Base-by-base conservation (phyloP, 257 asterid genomes). In the Primulina tabacum region DNA sequence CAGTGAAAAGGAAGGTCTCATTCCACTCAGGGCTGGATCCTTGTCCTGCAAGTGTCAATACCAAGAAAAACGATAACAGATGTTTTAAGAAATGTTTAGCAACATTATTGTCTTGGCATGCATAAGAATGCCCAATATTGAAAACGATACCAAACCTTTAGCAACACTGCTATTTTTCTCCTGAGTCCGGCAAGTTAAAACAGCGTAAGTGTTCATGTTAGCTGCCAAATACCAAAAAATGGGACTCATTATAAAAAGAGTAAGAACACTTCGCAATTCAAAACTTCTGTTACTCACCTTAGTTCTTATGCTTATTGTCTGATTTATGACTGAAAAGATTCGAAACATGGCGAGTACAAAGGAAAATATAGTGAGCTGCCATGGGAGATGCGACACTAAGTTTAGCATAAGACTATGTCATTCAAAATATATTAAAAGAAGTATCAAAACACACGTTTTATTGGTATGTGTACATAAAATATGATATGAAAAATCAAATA, bases 21-120 rank as follows among this genome's bases (percentile, higher is more conserved):
- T 92, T 89, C 98, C 98, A 92, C 71, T 90, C 92, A 4, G 92
- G 89, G 32, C 68, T 62, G 0, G 90, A 68, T 38, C 95, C 96
- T 40, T 72, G 71, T 47, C 89, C 96, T 88, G 76, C 77, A 73
- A 5, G 21, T 14, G 65, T 21, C 60, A 3, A 62, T 35, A 56
- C 20, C 38, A 40, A 34, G 71, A 11, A 17, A 8, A 38, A 67
- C 18, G 28, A 30, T 21, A 26, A 24, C 12, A 21, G 10, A 4
- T 32, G n/a, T 5, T 55, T 47, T 12, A 7, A 8, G 28, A 32
- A 38, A 30, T 47, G 16, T 52, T 55, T 61, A 4, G 60, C 52
- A 16, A 32, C 29, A 26, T 66, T 66, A 17, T 4, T n/a, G 7
- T 52, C 14, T 37, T n/a, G 14, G 52, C 24, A 12, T 24, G n/a